Evolutionary conservation across 2,329 filamentous ascomycete genomes (phyloP).

Genomic region (Bipolaris oryzae): DNA sequence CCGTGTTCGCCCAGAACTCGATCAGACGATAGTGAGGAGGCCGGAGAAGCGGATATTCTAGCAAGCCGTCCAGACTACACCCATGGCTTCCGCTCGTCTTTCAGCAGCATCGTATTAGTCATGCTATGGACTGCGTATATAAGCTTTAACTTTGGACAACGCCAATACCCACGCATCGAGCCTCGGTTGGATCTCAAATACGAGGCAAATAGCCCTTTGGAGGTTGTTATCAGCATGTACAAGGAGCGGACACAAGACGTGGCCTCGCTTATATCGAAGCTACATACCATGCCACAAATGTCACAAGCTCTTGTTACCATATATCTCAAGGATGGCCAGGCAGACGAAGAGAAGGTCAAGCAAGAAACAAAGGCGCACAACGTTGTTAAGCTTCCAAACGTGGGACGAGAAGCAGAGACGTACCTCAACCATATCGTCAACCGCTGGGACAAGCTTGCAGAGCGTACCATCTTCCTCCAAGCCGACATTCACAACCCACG

Average conservation of each 20-base stretch:
- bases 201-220: conserved; percentile 23
- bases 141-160: conserved; percentile 27
- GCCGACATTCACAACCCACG: conserved; percentile 51
- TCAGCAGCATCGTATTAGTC: conserved; percentile 15
- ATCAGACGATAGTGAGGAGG: conserved; percentile 12
- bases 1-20: neutral
- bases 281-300: conserved; percentile 30
- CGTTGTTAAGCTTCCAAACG: conserved; percentile 44
- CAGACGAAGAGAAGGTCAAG: conserved; percentile 27
- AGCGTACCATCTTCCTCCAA: conserved; percentile 57
- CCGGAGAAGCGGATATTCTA: neutral
- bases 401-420: conserved; percentile 54
- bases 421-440: conserved; percentile 56
- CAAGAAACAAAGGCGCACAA: conserved; percentile 30
- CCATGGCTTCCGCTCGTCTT: conserved; percentile 3
- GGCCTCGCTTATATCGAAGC: conserved; percentile 23
- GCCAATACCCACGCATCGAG: conserved; percentile 7
- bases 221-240: conserved; percentile 50
- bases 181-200: conserved; percentile 29
- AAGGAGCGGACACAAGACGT: conserved; percentile 41
- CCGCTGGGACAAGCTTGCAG: conserved; percentile 52
- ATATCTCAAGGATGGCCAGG: conserved; percentile 43
- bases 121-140: conserved; percentile 26
- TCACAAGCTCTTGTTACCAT: conserved; percentile 32
- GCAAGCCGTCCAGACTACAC: neutral